Evolutionary conservation across 2,329 filamentous ascomycete genomes (phyloP), one percentile per base, ranked within the genome.

Genomic region (Exophiala sideris): DNA sequence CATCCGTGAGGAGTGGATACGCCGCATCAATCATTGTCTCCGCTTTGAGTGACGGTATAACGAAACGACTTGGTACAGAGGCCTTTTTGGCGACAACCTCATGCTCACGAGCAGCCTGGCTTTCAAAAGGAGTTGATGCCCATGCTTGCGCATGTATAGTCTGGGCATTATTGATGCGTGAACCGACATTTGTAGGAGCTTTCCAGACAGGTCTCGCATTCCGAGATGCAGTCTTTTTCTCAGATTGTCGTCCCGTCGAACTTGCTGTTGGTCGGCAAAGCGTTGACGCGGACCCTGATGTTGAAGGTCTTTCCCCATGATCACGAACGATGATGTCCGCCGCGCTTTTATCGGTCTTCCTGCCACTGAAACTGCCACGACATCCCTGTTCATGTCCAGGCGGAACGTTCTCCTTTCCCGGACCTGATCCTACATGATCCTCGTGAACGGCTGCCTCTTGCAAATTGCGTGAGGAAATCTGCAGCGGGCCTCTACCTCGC

Each of bases 371-470:
- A 21, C 41, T 6, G 41, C 21, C 40, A 20, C 29, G 1, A n/a
- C 20, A 18, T 16, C 10, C 64, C 32, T 59, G 48, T 3, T 29
- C 6, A 46, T 47, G n/a, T 14, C 76, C 76, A 1, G 82, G 83
- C 11, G 81, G 81, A 4, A 84, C 64, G 58, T 86, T 86, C 65
- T 86, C 83, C 62, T 86, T 86, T 5, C 83, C 83, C 3, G 75
- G 76, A 33, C 79, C 79, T 45, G 74, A 74, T 20, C 81, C 81
- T 54, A 71, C 63, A n/a, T 78, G 64, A 61, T 83, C 78, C 40
- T 70, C 63, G 14, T 67, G 65, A 38, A 70, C 67, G 3, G 69
- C 68, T 6, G 67, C 63, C 44, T 73, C 73, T 59, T 79, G 78
- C 5, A 68, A 55, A 48, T 69, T 52, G 24, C 66, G 71, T 5